These are phyloP conservation scores for Epichloe hybrida DNA, from an alignment of 2,329 filamentous ascomycete species.

Conservation along the genomic window DNA sequence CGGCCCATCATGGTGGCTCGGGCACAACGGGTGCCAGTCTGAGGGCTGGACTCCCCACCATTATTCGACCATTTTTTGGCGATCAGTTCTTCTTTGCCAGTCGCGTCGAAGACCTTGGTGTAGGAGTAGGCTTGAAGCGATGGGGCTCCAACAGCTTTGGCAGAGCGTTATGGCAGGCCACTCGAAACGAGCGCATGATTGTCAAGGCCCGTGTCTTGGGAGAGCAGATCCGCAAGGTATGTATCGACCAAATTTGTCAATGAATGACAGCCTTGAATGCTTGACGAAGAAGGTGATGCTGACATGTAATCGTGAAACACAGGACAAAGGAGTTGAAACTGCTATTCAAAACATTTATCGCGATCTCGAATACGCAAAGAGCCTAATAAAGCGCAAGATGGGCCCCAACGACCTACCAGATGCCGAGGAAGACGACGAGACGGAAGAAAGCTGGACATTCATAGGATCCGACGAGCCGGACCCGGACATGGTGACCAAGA, in stretches of 20 bases:
- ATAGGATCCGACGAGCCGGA: conserved; percentile 46
- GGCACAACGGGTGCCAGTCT: conserved; percentile 91
- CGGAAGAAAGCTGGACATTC: conserved; percentile 84
- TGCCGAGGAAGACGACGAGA: conserved; percentile 38
- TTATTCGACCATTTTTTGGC: conserved; percentile 88
- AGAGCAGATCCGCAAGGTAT: conserved; percentile 73
- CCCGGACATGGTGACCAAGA: conserved; percentile 28
- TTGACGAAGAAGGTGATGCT: neutral
- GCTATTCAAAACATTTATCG: conserved; percentile 91
- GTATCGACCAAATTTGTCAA: conserved; percentile 15
- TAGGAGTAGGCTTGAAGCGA: conserved; percentile 79
- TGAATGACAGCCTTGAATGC: neutral
- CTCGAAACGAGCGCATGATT: conserved; percentile 83
- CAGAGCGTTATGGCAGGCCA: conserved; percentile 79
- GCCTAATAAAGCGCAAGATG: conserved; percentile 57
- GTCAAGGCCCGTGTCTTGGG: conserved; percentile 70
- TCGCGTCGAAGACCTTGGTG: conserved; percentile 82
- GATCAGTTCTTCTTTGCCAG: conserved; percentile 95
- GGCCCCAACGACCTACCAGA: conserved; percentile 32
- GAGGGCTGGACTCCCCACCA: conserved; percentile 80
- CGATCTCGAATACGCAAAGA: conserved; percentile 83
- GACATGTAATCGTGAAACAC: conserved; percentile 2
- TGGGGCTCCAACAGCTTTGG: conserved; percentile 80
- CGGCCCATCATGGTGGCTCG: conserved; percentile 85
- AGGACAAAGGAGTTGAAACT: conserved; percentile 79